phyloP scores from a whole-genome alignment of 208 protist genomes.

The Trypanosoma platydactyli region DNA sequence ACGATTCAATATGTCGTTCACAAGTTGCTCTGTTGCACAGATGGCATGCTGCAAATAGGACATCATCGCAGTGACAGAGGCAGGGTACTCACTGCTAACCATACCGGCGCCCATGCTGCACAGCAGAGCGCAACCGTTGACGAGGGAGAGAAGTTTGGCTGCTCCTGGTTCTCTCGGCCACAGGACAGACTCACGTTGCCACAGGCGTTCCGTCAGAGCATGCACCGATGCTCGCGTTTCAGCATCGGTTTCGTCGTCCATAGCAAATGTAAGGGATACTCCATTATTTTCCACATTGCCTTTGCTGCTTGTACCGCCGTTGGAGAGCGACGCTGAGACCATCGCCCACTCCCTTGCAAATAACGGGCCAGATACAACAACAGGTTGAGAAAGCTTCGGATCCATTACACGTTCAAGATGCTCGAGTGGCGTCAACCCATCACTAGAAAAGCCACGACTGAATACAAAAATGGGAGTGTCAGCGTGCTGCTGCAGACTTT shows the following conservation, averaged over 20 bases:
- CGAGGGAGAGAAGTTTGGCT: conserved; percentile 52
- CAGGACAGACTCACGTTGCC: conserved; percentile 65
- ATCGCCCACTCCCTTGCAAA: conserved; percentile 67
- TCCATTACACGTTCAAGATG: conserved; percentile 5
- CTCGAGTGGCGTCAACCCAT: conserved; percentile 21
- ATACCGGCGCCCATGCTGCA: conserved; percentile 83
- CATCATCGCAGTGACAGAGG: conserved; percentile 51
- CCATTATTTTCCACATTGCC: background rate
- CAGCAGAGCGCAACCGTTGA: conserved; percentile 73
- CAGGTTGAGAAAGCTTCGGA: conserved; percentile 22
- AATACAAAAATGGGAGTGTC: conserved; percentile 26
- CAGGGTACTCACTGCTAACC: conserved; percentile 79
- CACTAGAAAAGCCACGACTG: conserved; percentile 22
- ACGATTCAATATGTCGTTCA: conserved; percentile 28
- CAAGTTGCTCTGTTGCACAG: conserved; percentile 46
- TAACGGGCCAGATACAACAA: conserved; percentile 65
- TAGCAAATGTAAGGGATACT: conserved; percentile 42
- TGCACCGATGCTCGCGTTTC: conserved; percentile 19
- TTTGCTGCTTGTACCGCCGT: background rate
- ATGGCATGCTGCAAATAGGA: conserved; percentile 77
- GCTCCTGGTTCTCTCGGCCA: conserved; percentile 35
- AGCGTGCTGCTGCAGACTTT: conserved; percentile 14
- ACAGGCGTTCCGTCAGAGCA: conserved; percentile 28
- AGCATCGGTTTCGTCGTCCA: conserved; percentile 21
- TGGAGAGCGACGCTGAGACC: conserved; percentile 24